phyloP scores from a whole-genome alignment of 2,329 filamentous ascomycete genomes.

The Helotiales sp. region DNA sequence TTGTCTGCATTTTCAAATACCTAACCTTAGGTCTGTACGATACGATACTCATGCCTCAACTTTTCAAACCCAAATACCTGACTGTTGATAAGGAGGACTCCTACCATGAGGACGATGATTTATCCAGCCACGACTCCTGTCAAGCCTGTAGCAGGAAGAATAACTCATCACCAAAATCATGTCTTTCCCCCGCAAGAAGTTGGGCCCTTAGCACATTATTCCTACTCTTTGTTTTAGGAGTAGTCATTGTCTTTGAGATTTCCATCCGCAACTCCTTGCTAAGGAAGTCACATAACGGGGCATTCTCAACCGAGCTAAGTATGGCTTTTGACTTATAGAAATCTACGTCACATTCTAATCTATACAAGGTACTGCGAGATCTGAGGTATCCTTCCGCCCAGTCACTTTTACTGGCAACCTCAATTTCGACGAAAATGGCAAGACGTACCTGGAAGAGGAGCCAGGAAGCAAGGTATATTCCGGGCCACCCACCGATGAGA shows the following conservation, averaged over 20 bases:
- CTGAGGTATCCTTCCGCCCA: neutral
- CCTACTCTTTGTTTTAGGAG: neutral
- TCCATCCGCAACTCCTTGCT: too few relatives aligned
- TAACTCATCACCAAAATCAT: neutral
- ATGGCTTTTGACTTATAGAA: neutral
- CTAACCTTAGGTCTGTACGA: neutral
- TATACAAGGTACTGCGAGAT: neutral
- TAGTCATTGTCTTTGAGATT: neutral
- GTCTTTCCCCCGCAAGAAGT: neutral
- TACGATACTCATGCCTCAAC: constrained; percentile 1
- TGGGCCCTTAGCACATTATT: neutral
- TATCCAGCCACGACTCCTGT: neutral
- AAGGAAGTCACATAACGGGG: neutral
- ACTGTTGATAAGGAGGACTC: neutral
- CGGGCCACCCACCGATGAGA: constrained; percentile 6
- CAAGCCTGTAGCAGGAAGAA: neutral
- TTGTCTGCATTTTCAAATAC: neutral
- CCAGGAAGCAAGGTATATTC: constrained; percentile 1
- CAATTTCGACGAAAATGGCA: neutral
- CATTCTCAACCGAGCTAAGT: neutral
- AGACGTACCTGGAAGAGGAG: neutral
- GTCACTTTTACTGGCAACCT: neutral
- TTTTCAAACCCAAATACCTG: constrained; percentile 5
- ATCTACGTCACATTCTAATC: neutral
- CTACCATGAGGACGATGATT: neutral